A percentile compares a stretch with the other conserved stretches of the same genome.
phyloP scores from a whole-genome alignment of 768 basidiomycete genomes.

The Calocybe gangraenosa region DNA sequence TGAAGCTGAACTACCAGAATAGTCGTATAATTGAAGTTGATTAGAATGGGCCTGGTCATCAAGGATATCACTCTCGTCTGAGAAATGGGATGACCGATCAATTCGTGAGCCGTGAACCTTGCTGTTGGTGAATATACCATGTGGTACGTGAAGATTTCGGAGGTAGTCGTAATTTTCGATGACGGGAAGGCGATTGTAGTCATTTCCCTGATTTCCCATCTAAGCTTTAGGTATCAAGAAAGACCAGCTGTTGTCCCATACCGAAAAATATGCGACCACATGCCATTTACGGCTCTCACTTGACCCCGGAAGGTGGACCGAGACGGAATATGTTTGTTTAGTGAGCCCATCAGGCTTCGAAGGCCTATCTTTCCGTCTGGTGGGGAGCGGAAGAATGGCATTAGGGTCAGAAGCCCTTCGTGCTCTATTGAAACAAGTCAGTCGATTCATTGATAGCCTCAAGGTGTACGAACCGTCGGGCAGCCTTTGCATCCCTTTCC shows the following conservation, averaged over 20 bases:
- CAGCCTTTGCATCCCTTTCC: slow-evolving; percentile 75
- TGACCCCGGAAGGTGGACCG: slow-evolving; percentile 60
- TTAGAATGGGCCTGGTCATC: slow-evolving; percentile 26
- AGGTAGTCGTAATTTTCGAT: slow-evolving; percentile 75
- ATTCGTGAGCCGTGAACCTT: slow-evolving; percentile 42
- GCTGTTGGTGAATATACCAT: slow-evolving; percentile 69
- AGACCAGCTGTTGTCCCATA: slow-evolving; percentile 26
- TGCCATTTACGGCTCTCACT: slow-evolving; percentile 72
- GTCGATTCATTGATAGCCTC: slow-evolving; percentile 4
- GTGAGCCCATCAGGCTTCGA: slow-evolving; percentile 79
- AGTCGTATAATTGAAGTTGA: slow-evolving; percentile 16
- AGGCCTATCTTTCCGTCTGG: slow-evolving; percentile 71
- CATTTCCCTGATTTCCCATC: slow-evolving; percentile 45
- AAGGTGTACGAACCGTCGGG: slow-evolving; percentile 51
- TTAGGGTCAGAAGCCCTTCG: slow-evolving; percentile 58
- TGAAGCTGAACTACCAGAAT: slow-evolving; percentile 11
- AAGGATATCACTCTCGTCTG: slow-evolving; percentile 40
- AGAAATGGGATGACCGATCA: slow-evolving; percentile 41
- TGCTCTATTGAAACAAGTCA: slow-evolving; percentile 34
- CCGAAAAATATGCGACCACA: slow-evolving; percentile 79
- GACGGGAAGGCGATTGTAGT: slow-evolving; percentile 66
- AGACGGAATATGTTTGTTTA: slow-evolving; percentile 82
- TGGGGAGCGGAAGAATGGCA: slow-evolving; percentile 52
- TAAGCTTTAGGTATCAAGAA: slow-evolving; percentile 5
- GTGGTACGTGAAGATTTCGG: slow-evolving; percentile 60